Evolutionary conservation across 2,329 filamentous ascomycete genomes (phyloP).

Genomic region (Talaromyces rugulosus): DNA sequence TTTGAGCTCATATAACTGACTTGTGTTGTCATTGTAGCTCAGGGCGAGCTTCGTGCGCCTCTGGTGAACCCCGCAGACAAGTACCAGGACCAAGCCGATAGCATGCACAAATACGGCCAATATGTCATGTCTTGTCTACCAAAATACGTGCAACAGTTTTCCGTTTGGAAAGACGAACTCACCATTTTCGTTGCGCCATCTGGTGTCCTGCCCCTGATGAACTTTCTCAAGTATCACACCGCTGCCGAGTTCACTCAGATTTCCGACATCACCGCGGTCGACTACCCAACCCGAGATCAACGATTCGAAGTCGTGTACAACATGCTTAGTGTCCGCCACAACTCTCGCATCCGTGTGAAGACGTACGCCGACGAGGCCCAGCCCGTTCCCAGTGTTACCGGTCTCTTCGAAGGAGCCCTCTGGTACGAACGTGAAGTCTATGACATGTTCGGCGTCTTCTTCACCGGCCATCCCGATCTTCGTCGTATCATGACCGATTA

Average conservation of each 20-base stretch:
- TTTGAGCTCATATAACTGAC: conserved; percentile 5
- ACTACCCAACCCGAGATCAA: conserved; percentile 92
- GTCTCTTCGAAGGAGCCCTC: conserved; percentile 89
- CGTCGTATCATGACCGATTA: conserved; percentile 99
- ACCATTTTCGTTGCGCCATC: conserved; percentile 86
- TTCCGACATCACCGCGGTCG: conserved; percentile 86
- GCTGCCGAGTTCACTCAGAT: conserved; percentile 94
- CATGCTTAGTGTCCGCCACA: conserved; percentile 90
- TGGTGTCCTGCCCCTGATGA: conserved; percentile 85
- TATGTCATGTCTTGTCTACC: conserved; percentile 96
- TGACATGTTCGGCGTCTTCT: conserved; percentile 96
- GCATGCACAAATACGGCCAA: conserved; percentile 88
- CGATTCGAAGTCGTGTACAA: conserved; percentile 99
- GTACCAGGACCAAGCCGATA: conserved; percentile 79
- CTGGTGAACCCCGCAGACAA: conserved; percentile 91
- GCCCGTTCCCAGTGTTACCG: conserved; percentile 82
- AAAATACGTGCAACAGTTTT: conserved; percentile 98
- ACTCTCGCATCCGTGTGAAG: conserved; percentile 95
- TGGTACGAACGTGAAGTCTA: conserved; percentile 99
- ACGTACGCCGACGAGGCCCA: conserved; percentile 96
- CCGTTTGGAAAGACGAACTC: conserved; percentile 98
- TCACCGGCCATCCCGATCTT: conserved; percentile 89
- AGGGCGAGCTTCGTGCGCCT: conserved; percentile 67
- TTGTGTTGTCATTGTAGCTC: conserved; percentile 28
- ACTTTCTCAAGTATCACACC: conserved; percentile 96